A percentile compares a stretch with the other conserved stretches of the same genome.
phyloP scores from a whole-genome alignment of 140 eudicot genomes.

The Oenanthe javanica region DNA sequence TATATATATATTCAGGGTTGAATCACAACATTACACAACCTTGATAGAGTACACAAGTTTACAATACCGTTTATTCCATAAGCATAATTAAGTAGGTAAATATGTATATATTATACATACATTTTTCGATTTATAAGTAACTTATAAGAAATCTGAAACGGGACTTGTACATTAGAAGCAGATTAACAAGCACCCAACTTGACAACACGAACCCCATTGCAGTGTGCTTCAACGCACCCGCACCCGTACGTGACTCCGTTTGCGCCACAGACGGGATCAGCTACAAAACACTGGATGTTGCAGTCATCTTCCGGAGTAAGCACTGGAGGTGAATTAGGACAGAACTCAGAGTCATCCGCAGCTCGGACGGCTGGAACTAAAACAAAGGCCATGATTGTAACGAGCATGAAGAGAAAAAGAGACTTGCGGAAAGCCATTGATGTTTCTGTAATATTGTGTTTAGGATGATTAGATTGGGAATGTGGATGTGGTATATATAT shows the following conservation, averaged over 20 bases:
- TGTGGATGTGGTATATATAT: background rate
- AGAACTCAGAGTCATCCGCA: background rate
- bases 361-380: background rate
- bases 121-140: no score
- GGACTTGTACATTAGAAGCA: background rate
- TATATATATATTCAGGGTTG: background rate
- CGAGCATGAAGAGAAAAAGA: background rate
- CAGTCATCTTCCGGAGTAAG: background rate
- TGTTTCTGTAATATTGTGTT: background rate
- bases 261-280: background rate
- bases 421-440: background rate
- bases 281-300: background rate
- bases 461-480: background rate
- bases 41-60: background rate
- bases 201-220: conserved; percentile 3
- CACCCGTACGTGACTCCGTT: background rate
- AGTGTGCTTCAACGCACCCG: conserved; percentile 1
- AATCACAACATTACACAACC: background rate
- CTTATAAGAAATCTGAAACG: no score
- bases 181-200: background rate
- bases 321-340: background rate
- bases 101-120: background rate
- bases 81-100: background rate
- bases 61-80: background rate
- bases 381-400: background rate